phyloP scores from a whole-genome alignment of 441 rosid genomes.

The Croton setiger region DNA sequence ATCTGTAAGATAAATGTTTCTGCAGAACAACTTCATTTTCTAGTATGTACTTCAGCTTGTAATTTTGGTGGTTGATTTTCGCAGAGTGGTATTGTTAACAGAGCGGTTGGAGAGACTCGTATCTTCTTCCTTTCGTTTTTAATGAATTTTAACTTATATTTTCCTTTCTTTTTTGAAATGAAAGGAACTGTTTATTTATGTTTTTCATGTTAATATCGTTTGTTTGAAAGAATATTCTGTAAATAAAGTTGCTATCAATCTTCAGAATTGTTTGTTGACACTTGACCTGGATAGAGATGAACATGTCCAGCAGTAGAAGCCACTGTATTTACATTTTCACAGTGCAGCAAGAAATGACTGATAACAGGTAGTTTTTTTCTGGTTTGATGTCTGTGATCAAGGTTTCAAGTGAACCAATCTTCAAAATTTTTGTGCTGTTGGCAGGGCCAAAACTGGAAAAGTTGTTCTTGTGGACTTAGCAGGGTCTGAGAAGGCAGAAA shows the following conservation, averaged over 20 bases:
- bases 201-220: background rate
- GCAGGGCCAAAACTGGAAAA: constrained; percentile 66
- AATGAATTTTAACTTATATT: background rate
- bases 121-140: constrained; percentile 32
- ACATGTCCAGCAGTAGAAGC: constrained; percentile 89
- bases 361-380: constrained; percentile 43
- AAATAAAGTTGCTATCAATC: background rate
- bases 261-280: constrained; percentile 17
- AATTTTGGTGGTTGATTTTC: constrained; percentile 23
- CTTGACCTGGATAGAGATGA: constrained; percentile 68
- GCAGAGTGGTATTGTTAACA: constrained; percentile 76
- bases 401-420: constrained; percentile 10
- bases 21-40: constrained; percentile 17
- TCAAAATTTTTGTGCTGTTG: constrained; percentile 18
- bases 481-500: constrained; percentile 93
- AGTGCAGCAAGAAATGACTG: constrained; percentile 50
- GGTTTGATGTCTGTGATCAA: constrained; percentile 5
- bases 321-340: constrained; percentile 76
- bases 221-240: background rate
- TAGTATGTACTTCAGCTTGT: constrained; percentile 23
- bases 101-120: constrained; percentile 94
- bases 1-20: constrained; percentile 50
- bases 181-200: too few species aligned
- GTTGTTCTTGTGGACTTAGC: constrained; percentile 87
- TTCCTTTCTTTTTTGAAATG: too few species aligned